Base-by-base conservation (phyloP, 2,329 filamentous ascomycete genomes). In the Ophiostoma quercus region DNA sequence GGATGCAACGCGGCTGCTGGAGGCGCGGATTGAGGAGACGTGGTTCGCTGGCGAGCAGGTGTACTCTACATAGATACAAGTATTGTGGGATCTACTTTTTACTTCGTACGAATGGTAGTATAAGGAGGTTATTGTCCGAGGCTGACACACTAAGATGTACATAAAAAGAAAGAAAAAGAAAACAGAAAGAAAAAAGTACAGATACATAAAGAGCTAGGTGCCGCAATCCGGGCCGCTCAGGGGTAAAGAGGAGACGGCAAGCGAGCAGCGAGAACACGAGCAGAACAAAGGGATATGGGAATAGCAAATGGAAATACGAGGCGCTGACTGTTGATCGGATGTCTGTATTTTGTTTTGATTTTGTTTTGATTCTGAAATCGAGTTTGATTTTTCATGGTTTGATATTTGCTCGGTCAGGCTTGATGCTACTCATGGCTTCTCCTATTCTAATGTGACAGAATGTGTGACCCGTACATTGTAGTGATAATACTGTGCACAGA, bases 11-110 rank as follows among this genome's bases (percentile, higher is more conserved):
- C 79, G 78, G 73, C 75, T 88, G 70, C 77, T 85, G 67, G 74
- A 79, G 11, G 84, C 83, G 0, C 77, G 75, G 25, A 79, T 87
- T 0, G 73, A 74, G 68, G 80, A 87, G 79, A 87, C 85, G 22
- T 57, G 51, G 51, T 57, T n/a, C 22, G 51, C 51, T 6, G 51
- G 51, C 51, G 51, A 57, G 19, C 51, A 57, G n/a, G 0, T 87
- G 84, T 63, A 84, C 84, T 83, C 72, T 79, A 78, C 9, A 85
- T 85, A 60, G n/a, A 22, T 60, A 14, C 54, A 25, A 29, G 25
- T 29, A 29, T 29, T 29, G 25, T 29, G 25, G 25, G 25, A 29
- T 29, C 25, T 29, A 29, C 25, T 29, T 29, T 2, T 1, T 29
- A 29, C 25, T 29, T 29, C 25, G 25, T 29, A 29, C 25, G 16